Conservation (phyloP, 1,284 basidiomycete species). For the Chalciporus piperatoides region DNA sequence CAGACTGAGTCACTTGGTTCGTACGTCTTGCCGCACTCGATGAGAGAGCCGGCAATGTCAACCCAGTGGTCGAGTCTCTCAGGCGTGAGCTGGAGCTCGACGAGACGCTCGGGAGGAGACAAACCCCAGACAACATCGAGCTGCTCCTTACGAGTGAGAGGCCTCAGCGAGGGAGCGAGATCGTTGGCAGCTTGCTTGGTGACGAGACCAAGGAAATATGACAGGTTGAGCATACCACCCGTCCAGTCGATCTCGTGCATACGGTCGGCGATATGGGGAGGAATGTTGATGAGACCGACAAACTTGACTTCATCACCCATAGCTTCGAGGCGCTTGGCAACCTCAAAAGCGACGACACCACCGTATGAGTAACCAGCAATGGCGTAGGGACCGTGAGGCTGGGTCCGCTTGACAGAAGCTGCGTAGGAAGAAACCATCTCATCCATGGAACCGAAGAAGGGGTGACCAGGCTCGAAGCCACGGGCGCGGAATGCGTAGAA, state of each 20-base stretch:
- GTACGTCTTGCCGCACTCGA: slow-evolving; percentile 31
- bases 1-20: slow-evolving; percentile 25
- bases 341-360: slow-evolving; percentile 46
- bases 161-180: slow-evolving; percentile 22
- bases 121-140: slow-evolving; percentile 27
- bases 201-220: slow-evolving; percentile 31
- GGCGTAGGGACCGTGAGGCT: slow-evolving; percentile 43
- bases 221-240: slow-evolving; percentile 38
- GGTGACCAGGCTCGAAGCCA: slow-evolving; percentile 41
- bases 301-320: slow-evolving; percentile 39
- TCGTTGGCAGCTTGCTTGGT: slow-evolving; percentile 24
- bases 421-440: slow-evolving; percentile 44
- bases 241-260: slow-evolving; percentile 42
- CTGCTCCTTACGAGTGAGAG: slow-evolving; percentile 25
- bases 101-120: slow-evolving; percentile 31
- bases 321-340: slow-evolving; percentile 39
- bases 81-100: slow-evolving; percentile 31
- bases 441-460: slow-evolving; percentile 36
- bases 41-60: slow-evolving; percentile 29
- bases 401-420: slow-evolving; percentile 34
- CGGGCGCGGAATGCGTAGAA: slow-evolving; percentile 44
- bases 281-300: slow-evolving; percentile 42
- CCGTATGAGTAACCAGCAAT: slow-evolving; percentile 50
- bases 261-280: slow-evolving; percentile 41
- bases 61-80: slow-evolving; percentile 32